phyloP scores from a whole-genome alignment of 805 yeast genomes.

The Metschnikowia corniflorae region DNA sequence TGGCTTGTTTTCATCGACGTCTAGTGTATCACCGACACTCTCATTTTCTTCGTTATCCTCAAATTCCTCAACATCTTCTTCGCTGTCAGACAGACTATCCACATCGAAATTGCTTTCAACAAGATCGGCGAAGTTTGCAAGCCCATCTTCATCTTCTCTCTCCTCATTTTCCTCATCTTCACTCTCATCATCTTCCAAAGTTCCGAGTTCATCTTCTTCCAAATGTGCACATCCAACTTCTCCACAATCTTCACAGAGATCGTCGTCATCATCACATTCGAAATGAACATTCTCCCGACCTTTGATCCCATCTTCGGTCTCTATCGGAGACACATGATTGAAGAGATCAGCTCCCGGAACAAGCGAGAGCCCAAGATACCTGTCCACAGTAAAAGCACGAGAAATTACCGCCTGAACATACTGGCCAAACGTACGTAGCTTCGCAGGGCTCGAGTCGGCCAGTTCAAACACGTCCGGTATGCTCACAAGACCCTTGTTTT shows the following conservation, averaged over 20 bases:
- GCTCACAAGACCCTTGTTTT: conserved; percentile 23
- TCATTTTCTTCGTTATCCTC: conserved; percentile 19
- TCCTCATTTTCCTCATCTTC: conserved; percentile 2
- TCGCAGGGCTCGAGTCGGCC: conserved; percentile 10
- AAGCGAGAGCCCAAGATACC: conserved; percentile 65
- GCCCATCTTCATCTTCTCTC: background rate
- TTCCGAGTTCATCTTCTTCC: conserved; percentile 14
- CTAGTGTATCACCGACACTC: conserved; percentile 11
- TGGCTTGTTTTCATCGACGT: conserved; percentile 5
- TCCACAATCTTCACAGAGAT: conserved; percentile 17
- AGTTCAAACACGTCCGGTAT: conserved; percentile 37
- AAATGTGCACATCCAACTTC: conserved; percentile 17
- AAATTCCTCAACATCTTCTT: conserved; percentile 20
- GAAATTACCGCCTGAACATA: conserved; percentile 62
- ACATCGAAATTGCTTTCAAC: conserved; percentile 20
- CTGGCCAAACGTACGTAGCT: conserved; percentile 50
- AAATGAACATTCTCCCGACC: conserved; percentile 48
- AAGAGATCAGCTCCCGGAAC: conserved; percentile 92
- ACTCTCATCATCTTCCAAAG: conserved; percentile 6
- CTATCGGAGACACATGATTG: conserved; percentile 56
- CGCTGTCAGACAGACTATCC: conserved; percentile 19
- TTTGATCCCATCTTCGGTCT: conserved; percentile 12
- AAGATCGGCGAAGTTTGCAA: background rate
- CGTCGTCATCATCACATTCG: conserved; percentile 22
- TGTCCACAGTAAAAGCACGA: conserved; percentile 79